Evolutionary conservation across 768 basidiomycete species (phyloP).

Genomic region (Lentinus brumalis): DNA sequence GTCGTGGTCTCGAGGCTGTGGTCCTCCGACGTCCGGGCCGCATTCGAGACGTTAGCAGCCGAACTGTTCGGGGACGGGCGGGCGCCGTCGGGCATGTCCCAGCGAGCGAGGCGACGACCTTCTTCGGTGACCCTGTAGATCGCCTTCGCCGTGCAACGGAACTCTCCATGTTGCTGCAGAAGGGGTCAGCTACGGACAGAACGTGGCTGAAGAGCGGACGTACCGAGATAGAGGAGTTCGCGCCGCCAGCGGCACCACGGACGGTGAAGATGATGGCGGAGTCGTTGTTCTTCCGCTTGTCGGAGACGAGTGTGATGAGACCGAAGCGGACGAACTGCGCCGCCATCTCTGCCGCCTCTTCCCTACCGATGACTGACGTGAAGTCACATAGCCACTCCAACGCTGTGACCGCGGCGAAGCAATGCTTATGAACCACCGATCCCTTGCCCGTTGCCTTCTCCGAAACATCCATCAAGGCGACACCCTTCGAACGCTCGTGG

Average conservation of each 20-base stretch:
- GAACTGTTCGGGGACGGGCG: slow-evolving; percentile 69
- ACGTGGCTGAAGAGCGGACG: slow-evolving; percentile 31
- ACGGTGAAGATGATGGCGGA: slow-evolving; percentile 94
- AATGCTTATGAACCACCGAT: slow-evolving; percentile 58
- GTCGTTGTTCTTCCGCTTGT: slow-evolving; percentile 89
- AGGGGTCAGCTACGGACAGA: slow-evolving; percentile 13
- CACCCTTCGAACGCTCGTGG: slow-evolving; percentile 76
- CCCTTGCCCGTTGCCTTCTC: slow-evolving; percentile 64
- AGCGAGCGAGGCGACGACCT: slow-evolving; percentile 82
- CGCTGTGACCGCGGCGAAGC: slow-evolving; percentile 84
- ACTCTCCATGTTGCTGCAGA: slow-evolving; percentile 87
- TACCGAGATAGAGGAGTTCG: slow-evolving; percentile 75
- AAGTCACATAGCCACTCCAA: slow-evolving; percentile 98
- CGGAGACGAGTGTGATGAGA: slow-evolving; percentile 84
- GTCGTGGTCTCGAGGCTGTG: slow-evolving; percentile 28
- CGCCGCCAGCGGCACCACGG: slow-evolving; percentile 74
- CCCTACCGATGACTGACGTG: slow-evolving; percentile 91
- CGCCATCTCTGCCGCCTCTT: slow-evolving; percentile 97
- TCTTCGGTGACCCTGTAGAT: slow-evolving; percentile 95
- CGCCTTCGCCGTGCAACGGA: slow-evolving; percentile 93
- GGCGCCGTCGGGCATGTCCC: slow-evolving; percentile 57
- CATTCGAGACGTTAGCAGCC: slow-evolving; percentile 56
- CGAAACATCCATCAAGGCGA: slow-evolving; percentile 67
- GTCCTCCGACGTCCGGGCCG: slow-evolving; percentile 63
- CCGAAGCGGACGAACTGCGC: slow-evolving; percentile 98